phyloP scores from a whole-genome alignment of 2,329 filamentous ascomycete species.

The Helicocarpus griseus region DNA sequence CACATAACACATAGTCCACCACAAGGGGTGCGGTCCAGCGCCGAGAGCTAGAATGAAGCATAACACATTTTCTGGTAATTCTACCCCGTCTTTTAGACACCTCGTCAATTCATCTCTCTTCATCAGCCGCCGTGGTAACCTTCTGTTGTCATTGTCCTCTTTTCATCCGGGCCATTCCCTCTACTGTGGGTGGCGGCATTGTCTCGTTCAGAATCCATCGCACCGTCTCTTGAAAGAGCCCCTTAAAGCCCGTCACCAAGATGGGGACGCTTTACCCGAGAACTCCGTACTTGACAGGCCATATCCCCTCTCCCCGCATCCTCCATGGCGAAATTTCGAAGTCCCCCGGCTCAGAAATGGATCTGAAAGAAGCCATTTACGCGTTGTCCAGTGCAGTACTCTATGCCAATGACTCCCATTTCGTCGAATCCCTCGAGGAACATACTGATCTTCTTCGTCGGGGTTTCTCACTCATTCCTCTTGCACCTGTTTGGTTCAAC shows the following conservation, averaged over 20 bases:
- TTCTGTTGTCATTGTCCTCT: neutral
- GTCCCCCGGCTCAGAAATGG: neutral
- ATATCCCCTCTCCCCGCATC: slow-evolving; percentile 1
- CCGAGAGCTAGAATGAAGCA: neutral
- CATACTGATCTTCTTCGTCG: slow-evolving; percentile 4
- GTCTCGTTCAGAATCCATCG: neutral
- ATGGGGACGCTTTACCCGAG: neutral
- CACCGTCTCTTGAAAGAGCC: neutral
- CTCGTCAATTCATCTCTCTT: neutral
- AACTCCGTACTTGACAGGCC: neutral
- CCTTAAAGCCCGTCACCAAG: neutral
- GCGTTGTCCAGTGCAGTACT: slow-evolving; percentile 1
- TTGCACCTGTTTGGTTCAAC: slow-evolving; percentile 5
- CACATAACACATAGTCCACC: neutral
- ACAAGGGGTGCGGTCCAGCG: neutral
- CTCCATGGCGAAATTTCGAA: neutral
- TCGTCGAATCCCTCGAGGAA: slow-evolving; percentile 5
- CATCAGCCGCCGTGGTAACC: neutral
- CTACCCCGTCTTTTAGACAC: neutral
- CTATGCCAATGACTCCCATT: neutral
- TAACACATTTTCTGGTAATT: neutral
- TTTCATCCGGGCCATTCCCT: neutral
- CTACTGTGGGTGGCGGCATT: neutral
- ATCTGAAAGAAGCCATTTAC: slow-evolving; percentile 4
- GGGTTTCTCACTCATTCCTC: neutral